A percentile compares a stretch with the other conserved stretches of the same genome.
These are phyloP conservation scores for Odontarrhena argentea DNA, from an alignment of 345 rosid genomes.

Conservation along the genomic window DNA sequence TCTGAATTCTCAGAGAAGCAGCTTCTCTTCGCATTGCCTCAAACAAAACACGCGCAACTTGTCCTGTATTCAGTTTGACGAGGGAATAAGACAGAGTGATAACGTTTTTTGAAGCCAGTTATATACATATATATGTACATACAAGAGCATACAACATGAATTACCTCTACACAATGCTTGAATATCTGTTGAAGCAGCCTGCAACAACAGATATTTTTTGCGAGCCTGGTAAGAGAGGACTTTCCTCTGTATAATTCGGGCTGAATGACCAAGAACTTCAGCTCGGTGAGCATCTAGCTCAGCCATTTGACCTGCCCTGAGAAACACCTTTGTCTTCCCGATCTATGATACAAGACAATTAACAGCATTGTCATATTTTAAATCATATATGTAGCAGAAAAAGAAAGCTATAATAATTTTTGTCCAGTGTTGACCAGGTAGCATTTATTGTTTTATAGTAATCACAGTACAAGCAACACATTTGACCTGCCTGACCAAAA, in stretches of 20 bases:
- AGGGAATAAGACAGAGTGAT: conserved; percentile 21
- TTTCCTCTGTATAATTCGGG: conserved; percentile 81
- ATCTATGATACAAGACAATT: conserved; percentile 52
- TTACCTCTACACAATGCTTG: conserved; percentile 91
- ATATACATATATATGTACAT: not conserved
- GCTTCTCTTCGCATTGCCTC: conserved; percentile 74
- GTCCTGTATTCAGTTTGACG: conserved; percentile 51
- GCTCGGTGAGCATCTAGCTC: conserved; percentile 80
- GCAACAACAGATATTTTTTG: conserved; percentile 58
- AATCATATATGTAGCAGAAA: conserved; percentile 10
- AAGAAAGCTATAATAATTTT: conserved; percentile 3
- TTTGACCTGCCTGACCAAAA: too few relatives aligned
- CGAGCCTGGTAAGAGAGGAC: conserved; percentile 61
- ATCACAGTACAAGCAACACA: conserved; percentile 16
- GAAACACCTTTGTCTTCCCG: conserved; percentile 92
- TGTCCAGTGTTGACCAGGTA: conserved; percentile 17
- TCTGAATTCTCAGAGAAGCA: conserved; percentile 78
- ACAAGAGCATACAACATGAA: conserved; percentile 5
- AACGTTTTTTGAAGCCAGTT: conserved; percentile 4
- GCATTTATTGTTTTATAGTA: conserved; percentile 14
- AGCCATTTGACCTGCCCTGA: conserved; percentile 99
- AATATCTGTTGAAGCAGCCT: conserved; percentile 58
- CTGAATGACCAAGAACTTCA: conserved; percentile 83
- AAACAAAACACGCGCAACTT: conserved; percentile 59
- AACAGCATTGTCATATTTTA: not conserved